These are phyloP conservation scores for Rhypophila decipiens DNA, from an alignment of 495 filamentous ascomycete genomes.

Conservation along the genomic window DNA sequence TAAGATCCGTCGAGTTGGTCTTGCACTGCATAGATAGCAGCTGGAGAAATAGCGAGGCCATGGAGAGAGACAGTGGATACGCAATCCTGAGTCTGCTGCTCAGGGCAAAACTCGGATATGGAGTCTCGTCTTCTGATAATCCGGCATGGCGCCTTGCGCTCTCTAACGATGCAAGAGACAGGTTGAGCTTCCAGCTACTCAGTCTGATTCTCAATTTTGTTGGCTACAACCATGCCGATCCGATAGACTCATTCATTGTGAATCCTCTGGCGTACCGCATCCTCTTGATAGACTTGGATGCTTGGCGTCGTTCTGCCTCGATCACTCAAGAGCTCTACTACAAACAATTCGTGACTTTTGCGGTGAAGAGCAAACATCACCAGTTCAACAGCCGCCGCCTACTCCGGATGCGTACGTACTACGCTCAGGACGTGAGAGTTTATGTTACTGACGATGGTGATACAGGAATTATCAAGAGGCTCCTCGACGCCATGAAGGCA, in stretches of 20 bases:
- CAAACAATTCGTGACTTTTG: slow-evolving; percentile 80
- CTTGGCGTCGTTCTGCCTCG: slow-evolving; percentile 73
- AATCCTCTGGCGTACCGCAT: slow-evolving; percentile 92
- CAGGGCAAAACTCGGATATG: slow-evolving; percentile 65
- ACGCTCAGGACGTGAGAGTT: background rate
- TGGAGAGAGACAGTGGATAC: slow-evolving; percentile 94
- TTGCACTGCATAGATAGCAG: slow-evolving; percentile 78
- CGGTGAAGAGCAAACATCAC: slow-evolving; percentile 77
- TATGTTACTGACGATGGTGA: slow-evolving; percentile 10
- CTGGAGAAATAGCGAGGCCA: slow-evolving; percentile 97
- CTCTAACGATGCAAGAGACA: slow-evolving; percentile 51
- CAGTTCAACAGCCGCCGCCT: slow-evolving; percentile 84
- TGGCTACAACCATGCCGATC: slow-evolving; percentile 70
- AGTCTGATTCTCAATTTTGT: slow-evolving; percentile 75
- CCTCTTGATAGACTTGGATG: slow-evolving; percentile 83
- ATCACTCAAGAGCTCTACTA: slow-evolving; percentile 83
- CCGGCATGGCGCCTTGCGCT: slow-evolving; percentile 32
- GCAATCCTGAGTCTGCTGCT: slow-evolving; percentile 74
- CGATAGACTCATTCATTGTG: slow-evolving; percentile 82
- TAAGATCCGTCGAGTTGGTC: slow-evolving; percentile 75
- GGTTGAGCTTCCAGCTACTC: slow-evolving; percentile 64
- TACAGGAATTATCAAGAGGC: slow-evolving; percentile 78
- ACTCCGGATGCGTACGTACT: slow-evolving; percentile 74
- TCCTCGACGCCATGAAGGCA: slow-evolving; percentile 82
- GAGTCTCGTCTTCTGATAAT: slow-evolving; percentile 31